phyloP scores from a whole-genome alignment of 805 yeast species.

The Candida ipomoeae region DNA sequence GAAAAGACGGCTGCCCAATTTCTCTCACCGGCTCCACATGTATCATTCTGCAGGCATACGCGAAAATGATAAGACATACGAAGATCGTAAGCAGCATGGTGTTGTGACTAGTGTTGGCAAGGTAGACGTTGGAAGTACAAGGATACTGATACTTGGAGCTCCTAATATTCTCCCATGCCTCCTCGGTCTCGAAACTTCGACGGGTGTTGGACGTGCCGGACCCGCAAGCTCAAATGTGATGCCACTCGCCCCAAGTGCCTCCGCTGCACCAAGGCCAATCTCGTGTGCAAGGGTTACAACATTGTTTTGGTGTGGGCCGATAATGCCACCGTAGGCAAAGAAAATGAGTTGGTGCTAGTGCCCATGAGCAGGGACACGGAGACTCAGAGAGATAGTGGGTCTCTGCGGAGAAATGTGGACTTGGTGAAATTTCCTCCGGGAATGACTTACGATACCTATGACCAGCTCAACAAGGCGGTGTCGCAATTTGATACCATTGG shows the following conservation, averaged over 20 bases:
- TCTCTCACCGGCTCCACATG: background rate
- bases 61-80: background rate
- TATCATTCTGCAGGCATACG: conserved; percentile 2
- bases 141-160: background rate
- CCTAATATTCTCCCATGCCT: conserved; percentile 9
- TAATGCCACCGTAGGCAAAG: conserved; percentile 29
- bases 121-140: background rate
- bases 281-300: conserved; percentile 48
- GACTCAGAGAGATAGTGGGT: conserved; percentile 22
- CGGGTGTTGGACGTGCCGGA: conserved; percentile 57
- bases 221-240: conserved; percentile 53
- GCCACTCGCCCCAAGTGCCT: conserved; percentile 41
- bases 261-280: conserved; percentile 43
- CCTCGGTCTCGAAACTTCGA: conserved; percentile 34
- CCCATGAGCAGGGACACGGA: conserved; percentile 18
- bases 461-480: conserved; percentile 36
- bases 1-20: background rate
- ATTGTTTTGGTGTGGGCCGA: conserved; percentile 47
- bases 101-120: background rate
- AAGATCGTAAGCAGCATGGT: background rate
- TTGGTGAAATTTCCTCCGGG: conserved; percentile 37
- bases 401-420: conserved; percentile 44
- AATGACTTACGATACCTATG: conserved; percentile 34
- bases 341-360: conserved; percentile 19
- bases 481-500: conserved; percentile 26